Base-by-base conservation (phyloP, 2,329 filamentous ascomycete species). In the Fusarium sublunatum region DNA sequence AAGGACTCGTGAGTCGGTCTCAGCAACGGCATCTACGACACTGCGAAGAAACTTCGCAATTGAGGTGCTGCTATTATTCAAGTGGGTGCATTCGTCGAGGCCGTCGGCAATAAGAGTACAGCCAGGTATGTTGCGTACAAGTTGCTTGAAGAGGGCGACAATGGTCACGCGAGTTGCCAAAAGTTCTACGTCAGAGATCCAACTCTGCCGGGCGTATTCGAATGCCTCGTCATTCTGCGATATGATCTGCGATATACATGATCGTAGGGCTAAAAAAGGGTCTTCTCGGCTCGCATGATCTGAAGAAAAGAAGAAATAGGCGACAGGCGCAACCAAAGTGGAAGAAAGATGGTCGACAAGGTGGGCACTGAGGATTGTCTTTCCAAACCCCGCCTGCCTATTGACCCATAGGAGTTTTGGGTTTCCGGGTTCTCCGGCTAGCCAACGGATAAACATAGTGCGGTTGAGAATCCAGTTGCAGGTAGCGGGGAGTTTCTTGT, bases 241-340 rank as follows among this genome's bases (percentile, higher is more conserved):
- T 34, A 36, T 7, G 7, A 50, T 7, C n/a, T 42, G 47, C 6
- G 38, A 32, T 0, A 50, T 53, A 76, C 74, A 79, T 4, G 69
- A 72, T 24, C 72, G 64, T 11, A 75, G 25, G 1, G 70, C 68
- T n/a, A 63, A 12, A 19, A 61, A 75, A n/a, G 70, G 70, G 36
- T 74, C 65, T 2, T 59, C 49, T 7, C 65, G 68, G 44, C 64
- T 70, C 32, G 67, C 64, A 26, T 49, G 41, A 4, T 73, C 68
- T 3, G 72, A 73, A 2, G 73, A 74, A 15, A 75, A 71, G 55
- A 77, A 78, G 57, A 74, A 77, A 39, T 74, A 64, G 2, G 66
- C 72, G 2, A 73, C 34, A 0, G 65, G 65, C 0, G 46, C 41
- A 0, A 59, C 7, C 3, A 53, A 48, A 0, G 22, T 58, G 2